Evolutionary conservation across 331 rosid genomes (phyloP).

Genomic region (Quercus tomentella): DNA sequence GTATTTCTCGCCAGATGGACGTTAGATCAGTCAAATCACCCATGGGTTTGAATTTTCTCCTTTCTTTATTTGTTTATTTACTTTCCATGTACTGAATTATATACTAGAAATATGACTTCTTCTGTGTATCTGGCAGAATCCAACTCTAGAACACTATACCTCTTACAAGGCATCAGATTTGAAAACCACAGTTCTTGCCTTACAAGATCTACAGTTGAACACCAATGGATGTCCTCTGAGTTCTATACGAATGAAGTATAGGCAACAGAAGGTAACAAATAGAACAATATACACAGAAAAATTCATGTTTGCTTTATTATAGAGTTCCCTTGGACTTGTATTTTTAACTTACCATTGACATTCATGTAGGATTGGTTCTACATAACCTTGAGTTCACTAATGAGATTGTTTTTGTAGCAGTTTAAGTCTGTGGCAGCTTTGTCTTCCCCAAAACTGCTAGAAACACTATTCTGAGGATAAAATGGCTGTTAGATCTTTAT

Average conservation of each 20-base stretch:
- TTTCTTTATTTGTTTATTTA: constrained; percentile 1
- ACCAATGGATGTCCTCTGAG: constrained; percentile 53
- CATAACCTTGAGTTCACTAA: constrained; percentile 4
- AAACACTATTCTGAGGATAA: constrained; percentile 57
- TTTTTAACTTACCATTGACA: not conserved
- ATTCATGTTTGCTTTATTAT: not conserved
- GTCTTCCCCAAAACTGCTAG: constrained; percentile 62
- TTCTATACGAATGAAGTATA: constrained; percentile 64
- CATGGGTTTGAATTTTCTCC: constrained; percentile 67
- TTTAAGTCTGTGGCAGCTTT: constrained; percentile 64
- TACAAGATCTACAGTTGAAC: constrained; percentile 79
- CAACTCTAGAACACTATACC: constrained; percentile 78
- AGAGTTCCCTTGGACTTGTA: not conserved
- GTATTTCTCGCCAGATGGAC: constrained; percentile 93
- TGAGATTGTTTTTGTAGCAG: constrained; percentile 34
- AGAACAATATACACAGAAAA: not conserved
- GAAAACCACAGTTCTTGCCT: constrained; percentile 63
- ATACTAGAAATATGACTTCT: constrained; percentile 2
- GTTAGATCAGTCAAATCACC: constrained; percentile 70
- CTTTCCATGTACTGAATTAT: not conserved
- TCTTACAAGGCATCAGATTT: constrained; percentile 66
- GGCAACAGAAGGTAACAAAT: constrained; percentile 60
- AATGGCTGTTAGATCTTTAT: constrained; percentile 15
- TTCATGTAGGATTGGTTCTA: not conserved
- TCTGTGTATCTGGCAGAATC: constrained; percentile 49